Evolutionary conservation across 805 yeast genomes (phyloP).

Genomic region (Zygosaccharomyces kombuchaensis): DNA sequence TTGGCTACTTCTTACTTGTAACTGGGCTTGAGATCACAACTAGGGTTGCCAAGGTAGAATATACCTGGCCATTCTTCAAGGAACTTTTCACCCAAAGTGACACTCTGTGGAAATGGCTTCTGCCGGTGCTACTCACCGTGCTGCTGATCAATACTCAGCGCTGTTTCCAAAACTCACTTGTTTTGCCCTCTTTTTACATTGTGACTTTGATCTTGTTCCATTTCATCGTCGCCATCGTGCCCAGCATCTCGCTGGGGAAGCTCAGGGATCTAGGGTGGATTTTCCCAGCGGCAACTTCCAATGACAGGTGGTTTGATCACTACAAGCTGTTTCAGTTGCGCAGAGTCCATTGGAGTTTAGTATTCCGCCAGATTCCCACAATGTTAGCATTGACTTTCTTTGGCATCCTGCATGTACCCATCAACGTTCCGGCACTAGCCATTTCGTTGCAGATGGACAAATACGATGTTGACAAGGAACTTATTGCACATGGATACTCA

Average conservation of each 20-base stretch:
- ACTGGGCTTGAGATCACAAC: constrained; percentile 94
- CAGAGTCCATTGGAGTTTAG: constrained; percentile 68
- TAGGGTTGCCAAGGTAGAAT: constrained; percentile 65
- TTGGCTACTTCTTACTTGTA: constrained; percentile 83
- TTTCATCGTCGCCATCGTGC: constrained; percentile 56
- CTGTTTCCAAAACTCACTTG: constrained; percentile 56
- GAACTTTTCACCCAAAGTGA: constrained; percentile 37
- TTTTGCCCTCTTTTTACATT: constrained; percentile 79
- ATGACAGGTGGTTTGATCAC: constrained; percentile 88
- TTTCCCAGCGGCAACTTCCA: constrained; percentile 49
- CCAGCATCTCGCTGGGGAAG: constrained; percentile 53
- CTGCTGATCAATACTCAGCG: constrained; percentile 61
- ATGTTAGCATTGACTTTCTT: constrained; percentile 95
- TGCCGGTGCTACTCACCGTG: constrained; percentile 63
- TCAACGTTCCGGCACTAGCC: constrained; percentile 95
- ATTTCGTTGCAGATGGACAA: constrained; percentile 79
- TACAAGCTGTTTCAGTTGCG: constrained; percentile 67
- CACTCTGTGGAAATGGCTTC: constrained; percentile 58
- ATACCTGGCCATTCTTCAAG: constrained; percentile 52
- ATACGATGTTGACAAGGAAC: constrained; percentile 85
- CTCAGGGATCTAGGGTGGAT: constrained; percentile 83
- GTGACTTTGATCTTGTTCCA: constrained; percentile 68
- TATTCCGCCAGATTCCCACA: constrained; percentile 72
- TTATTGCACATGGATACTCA: constrained; percentile 91
- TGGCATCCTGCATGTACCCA: constrained; percentile 94